A percentile compares a stretch with the other conserved stretches of the same genome.
Evolutionary conservation across 345 rosid species (phyloP).

Genomic region (Aethionema arabicum): DNA sequence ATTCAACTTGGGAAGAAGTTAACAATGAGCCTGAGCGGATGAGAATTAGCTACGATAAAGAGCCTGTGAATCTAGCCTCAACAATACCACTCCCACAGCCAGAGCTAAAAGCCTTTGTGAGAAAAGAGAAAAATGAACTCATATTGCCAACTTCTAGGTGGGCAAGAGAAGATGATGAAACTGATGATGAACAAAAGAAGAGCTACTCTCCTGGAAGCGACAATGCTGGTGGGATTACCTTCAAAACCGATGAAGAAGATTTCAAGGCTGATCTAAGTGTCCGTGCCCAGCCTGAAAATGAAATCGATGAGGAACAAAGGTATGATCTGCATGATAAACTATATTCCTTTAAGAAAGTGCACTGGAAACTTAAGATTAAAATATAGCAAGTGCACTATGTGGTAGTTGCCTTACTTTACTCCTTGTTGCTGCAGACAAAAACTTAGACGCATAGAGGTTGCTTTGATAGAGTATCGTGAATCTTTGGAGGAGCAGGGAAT

Average conservation of each 20-base stretch:
- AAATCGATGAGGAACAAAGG: slow-evolving; percentile 92
- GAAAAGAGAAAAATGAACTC: slow-evolving; percentile 74
- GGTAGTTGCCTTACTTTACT: slow-evolving; percentile 20
- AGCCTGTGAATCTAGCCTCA: slow-evolving; percentile 43
- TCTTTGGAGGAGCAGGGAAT: slow-evolving; percentile 87
- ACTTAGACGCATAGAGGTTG: slow-evolving; percentile 85
- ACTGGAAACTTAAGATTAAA: neutral
- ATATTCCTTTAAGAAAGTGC: slow-evolving; percentile 3
- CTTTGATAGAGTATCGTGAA: slow-evolving; percentile 94
- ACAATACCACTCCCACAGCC: slow-evolving; percentile 61
- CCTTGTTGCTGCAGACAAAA: slow-evolving; percentile 61
- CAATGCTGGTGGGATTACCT: slow-evolving; percentile 59
- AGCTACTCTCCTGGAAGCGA: slow-evolving; percentile 93
- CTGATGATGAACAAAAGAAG: slow-evolving; percentile 78
- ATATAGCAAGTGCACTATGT: slow-evolving; percentile 6
- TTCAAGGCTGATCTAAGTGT: slow-evolving; percentile 48
- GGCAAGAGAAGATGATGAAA: slow-evolving; percentile 93
- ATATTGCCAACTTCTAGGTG: slow-evolving; percentile 90
- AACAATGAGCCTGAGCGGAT: slow-evolving; percentile 47
- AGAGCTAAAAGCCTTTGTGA: slow-evolving; percentile 59
- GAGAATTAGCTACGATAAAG: slow-evolving; percentile 42
- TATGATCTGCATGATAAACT: slow-evolving; percentile 23
- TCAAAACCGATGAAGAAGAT: slow-evolving; percentile 63
- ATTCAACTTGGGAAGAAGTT: slow-evolving; percentile 53
- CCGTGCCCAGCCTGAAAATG: slow-evolving; percentile 55